A percentile compares a stretch with the other conserved stretches of the same genome.
phyloP scores from a whole-genome alignment of 306 rosid genomes.

The Aeschynomene evenia region DNA sequence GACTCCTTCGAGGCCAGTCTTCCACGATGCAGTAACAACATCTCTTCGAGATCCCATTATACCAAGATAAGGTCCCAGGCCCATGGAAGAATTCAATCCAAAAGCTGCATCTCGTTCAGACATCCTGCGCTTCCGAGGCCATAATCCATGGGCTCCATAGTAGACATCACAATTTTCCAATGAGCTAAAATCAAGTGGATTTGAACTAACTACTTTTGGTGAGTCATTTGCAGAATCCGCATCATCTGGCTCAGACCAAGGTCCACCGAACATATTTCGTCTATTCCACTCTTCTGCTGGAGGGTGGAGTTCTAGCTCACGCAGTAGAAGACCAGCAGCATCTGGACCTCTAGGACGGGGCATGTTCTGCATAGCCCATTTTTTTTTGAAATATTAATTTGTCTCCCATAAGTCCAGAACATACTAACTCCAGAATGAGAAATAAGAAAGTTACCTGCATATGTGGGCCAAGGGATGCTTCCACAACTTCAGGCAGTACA shows the following conservation, averaged over 20 bases:
- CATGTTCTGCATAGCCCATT: slow-evolving; percentile 60
- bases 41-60: slow-evolving; percentile 99
- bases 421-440: slow-evolving; percentile 10
- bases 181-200: slow-evolving; percentile 59
- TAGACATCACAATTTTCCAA: slow-evolving; percentile 56
- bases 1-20: slow-evolving; percentile 92
- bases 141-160: slow-evolving; percentile 64
- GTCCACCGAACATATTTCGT: slow-evolving; percentile 82
- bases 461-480: slow-evolving; percentile 91
- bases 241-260: slow-evolving; percentile 78
- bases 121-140: slow-evolving; percentile 96
- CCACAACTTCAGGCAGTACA: slow-evolving; percentile 91
- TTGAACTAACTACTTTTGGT: slow-evolving; percentile 60
- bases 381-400: not conserved
- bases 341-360: slow-evolving; percentile 96
- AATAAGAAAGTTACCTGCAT: slow-evolving; percentile 67
- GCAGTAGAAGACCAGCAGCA: slow-evolving; percentile 90
- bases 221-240: slow-evolving; percentile 53
- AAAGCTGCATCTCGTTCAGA: slow-evolving; percentile 99
- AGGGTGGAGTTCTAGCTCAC: slow-evolving; percentile 93
- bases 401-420: slow-evolving; percentile 15
- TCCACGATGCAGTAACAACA: slow-evolving; percentile 88
- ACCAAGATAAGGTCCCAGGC: slow-evolving; percentile 91
- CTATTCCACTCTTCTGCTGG: slow-evolving; percentile 99
- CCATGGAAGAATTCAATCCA: slow-evolving; percentile 85